phyloP scores from a whole-genome alignment of 176 grass and related monocot genomes.

The Cymbopogon citratus region DNA sequence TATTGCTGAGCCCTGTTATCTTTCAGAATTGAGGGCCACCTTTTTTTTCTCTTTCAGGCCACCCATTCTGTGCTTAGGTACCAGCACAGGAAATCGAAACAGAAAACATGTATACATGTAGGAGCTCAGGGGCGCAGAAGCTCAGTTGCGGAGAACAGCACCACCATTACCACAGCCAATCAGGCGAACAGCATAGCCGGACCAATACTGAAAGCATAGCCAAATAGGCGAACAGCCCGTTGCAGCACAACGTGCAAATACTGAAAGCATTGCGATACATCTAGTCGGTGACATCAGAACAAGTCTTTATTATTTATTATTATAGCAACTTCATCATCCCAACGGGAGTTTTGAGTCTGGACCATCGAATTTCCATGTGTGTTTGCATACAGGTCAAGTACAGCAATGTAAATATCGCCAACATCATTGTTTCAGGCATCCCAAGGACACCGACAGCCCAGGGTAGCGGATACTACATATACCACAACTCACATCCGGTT shows the following conservation, averaged over 20 bases:
- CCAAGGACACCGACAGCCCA: conserved; percentile 2
- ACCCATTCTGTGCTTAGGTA: too few species aligned
- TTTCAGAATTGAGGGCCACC: too few species aligned
- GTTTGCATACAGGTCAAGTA: conserved; percentile 3
- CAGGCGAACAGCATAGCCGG: neutral
- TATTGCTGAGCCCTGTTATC: too few species aligned
- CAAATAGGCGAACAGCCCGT: neutral
- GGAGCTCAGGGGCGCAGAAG: too few species aligned
- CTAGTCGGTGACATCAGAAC: neutral
- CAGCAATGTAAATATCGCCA: neutral
- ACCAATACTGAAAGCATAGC: too few species aligned
- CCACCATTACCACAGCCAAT: neutral
- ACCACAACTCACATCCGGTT: neutral
- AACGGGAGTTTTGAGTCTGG: neutral
- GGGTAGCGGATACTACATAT: neutral
- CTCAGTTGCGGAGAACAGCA: too few species aligned
- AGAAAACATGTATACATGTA: too few species aligned
- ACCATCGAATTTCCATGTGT: neutral
- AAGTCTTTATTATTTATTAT: neutral
- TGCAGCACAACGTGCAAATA: neutral
- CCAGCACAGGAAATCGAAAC: too few species aligned
- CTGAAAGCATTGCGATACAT: neutral
- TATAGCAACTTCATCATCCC: neutral
- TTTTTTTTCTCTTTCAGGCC: too few species aligned
- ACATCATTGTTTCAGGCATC: conserved; percentile 1